phyloP scores from a whole-genome alignment of 768 basidiomycete genomes.

The Filobasidium wieringae region DNA sequence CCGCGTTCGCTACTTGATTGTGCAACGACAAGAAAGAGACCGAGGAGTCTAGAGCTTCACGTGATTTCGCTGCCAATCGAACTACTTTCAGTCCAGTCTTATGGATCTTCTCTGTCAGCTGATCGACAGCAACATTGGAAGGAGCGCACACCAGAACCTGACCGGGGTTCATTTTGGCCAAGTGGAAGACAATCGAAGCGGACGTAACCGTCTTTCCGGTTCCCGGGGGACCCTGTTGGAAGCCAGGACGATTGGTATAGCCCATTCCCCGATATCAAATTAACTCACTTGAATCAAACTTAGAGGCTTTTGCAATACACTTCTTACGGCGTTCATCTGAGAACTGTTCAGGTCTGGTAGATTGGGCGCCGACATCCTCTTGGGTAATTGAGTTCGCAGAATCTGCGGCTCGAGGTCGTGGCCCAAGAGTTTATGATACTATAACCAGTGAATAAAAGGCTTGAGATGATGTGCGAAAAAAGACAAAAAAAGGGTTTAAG shows the following conservation, averaged over 20 bases:
- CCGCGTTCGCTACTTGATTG: slow-evolving; percentile 93
- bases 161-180: slow-evolving; percentile 98
- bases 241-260: not conserved
- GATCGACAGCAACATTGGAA: slow-evolving; percentile 98
- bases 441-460: not conserved
- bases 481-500: not conserved
- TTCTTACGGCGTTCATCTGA: slow-evolving; percentile 99
- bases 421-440: slow-evolving; percentile 98
- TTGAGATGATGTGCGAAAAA: not conserved
- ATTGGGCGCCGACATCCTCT: slow-evolving; percentile 88
- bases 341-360: slow-evolving; percentile 98
- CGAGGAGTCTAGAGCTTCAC: slow-evolving; percentile 94
- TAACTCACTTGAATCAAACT: slow-evolving; percentile 69
- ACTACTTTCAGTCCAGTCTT: slow-evolving; percentile 98
- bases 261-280: not conserved
- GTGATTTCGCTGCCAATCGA: slow-evolving; percentile 91
- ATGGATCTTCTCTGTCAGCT: slow-evolving; percentile 97
- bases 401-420: slow-evolving; percentile 94
- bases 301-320: slow-evolving; percentile 92
- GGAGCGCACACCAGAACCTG: slow-evolving; percentile 98
- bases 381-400: slow-evolving; percentile 42
- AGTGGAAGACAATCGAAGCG: slow-evolving; percentile 94
- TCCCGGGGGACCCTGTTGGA: slow-evolving; percentile 70
- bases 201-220: slow-evolving; percentile 99
- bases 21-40: slow-evolving; percentile 88